A percentile compares a stretch with the other conserved stretches of the same genome.
These are phyloP conservation scores for Tolypocladium album DNA, from an alignment of 2,329 filamentous ascomycete genomes.

Conservation along the genomic window DNA sequence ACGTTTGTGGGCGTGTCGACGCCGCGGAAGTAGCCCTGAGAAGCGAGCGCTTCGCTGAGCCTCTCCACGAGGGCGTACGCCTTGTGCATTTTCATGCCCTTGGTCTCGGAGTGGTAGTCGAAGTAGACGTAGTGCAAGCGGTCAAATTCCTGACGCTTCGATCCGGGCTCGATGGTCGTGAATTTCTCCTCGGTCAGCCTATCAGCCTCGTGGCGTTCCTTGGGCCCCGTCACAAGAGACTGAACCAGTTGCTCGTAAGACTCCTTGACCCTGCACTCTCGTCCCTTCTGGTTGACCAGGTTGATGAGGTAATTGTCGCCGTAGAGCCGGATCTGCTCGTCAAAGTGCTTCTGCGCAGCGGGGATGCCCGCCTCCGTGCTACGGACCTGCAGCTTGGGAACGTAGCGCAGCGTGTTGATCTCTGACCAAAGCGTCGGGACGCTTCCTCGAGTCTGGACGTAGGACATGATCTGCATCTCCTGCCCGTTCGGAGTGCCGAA, in stretches of 20 bases:
- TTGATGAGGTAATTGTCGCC: constrained; percentile 98
- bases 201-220: constrained; percentile 56
- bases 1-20: constrained; percentile 68
- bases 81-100: constrained; percentile 86
- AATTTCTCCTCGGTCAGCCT: constrained; percentile 66
- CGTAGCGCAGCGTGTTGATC: constrained; percentile 86
- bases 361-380: constrained; percentile 69
- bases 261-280: constrained; percentile 80
- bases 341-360: constrained; percentile 78
- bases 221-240: constrained; percentile 57
- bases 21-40: constrained; percentile 86
- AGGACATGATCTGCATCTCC: constrained; percentile 84
- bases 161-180: constrained; percentile 59
- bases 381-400: constrained; percentile 79
- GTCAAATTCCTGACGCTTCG: constrained; percentile 56
- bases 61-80: constrained; percentile 79
- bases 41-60: constrained; percentile 62
- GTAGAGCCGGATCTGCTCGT: constrained; percentile 86
- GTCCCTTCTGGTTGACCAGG: constrained; percentile 89
- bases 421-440: constrained; percentile 96
- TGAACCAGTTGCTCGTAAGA: constrained; percentile 89
- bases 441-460: constrained; percentile 92
- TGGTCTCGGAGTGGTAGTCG: constrained; percentile 96
- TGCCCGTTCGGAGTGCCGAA: constrained; percentile 46
- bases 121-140: constrained; percentile 95